These are phyloP conservation scores for Thermothielavioides terrestris DNA, from an alignment of 495 filamentous ascomycete genomes.

Conservation along the genomic window DNA sequence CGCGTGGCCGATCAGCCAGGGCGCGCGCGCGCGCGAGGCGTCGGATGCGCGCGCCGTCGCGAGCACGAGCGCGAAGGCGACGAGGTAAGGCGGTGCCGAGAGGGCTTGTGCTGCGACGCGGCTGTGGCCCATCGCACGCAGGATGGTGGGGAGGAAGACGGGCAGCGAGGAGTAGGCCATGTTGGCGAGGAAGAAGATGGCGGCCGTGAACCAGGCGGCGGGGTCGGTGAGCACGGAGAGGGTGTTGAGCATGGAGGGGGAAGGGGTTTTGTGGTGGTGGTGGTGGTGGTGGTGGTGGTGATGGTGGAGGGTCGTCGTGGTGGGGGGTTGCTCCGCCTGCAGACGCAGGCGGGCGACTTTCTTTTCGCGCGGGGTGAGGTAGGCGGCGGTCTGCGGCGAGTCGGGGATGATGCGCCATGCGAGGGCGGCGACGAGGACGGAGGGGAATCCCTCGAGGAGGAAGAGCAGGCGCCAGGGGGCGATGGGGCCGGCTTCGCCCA, in stretches of 20 bases:
- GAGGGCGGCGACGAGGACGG: slow-evolving; percentile 54
- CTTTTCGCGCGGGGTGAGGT: slow-evolving; percentile 65
- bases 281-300: not conserved
- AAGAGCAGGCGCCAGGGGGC: slow-evolving; percentile 80
- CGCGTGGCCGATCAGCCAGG: slow-evolving; percentile 54
- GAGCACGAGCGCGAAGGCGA: slow-evolving; percentile 65
- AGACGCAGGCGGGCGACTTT: slow-evolving; percentile 61
- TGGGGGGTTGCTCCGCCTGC: slow-evolving; percentile 17
- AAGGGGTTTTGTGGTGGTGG: slow-evolving; percentile 18
- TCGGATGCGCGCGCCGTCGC: slow-evolving; percentile 62
- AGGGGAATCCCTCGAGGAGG: slow-evolving; percentile 78
- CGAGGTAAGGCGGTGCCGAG: slow-evolving; percentile 69
- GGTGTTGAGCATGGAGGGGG: slow-evolving; percentile 29
- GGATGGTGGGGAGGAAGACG: slow-evolving; percentile 76
- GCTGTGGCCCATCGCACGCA: slow-evolving; percentile 66
- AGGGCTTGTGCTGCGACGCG: slow-evolving; percentile 67
- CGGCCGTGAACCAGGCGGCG: slow-evolving; percentile 58
- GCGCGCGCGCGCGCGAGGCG: slow-evolving; percentile 50
- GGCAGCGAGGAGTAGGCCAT: slow-evolving; percentile 71
- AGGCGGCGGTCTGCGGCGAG: slow-evolving; percentile 55
- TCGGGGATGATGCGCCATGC: slow-evolving; percentile 71
- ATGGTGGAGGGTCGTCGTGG: too few relatives aligned
- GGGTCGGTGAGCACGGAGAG: slow-evolving; percentile 46
- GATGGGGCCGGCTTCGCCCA: slow-evolving; percentile 47
- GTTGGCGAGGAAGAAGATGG: slow-evolving; percentile 50